These are phyloP conservation scores for Diaporthe ampelina DNA, from an alignment of 2,329 filamentous ascomycete genomes.

Conservation along the genomic window DNA sequence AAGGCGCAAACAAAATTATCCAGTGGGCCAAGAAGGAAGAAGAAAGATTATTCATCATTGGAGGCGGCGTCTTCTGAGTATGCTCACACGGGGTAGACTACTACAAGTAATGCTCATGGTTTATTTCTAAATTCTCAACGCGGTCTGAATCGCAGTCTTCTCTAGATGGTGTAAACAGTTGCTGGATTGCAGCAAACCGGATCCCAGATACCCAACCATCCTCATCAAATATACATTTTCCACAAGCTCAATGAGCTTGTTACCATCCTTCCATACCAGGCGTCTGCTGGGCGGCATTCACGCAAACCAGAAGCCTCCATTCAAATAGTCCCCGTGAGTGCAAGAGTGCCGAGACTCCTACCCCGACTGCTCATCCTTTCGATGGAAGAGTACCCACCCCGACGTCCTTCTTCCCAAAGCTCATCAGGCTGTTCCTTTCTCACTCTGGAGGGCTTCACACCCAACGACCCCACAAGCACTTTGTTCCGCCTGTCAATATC, in stretches of 20 bases:
- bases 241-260: not conserved
- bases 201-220: not conserved
- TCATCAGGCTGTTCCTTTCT: not conserved
- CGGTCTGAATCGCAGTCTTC: not conserved
- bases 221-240: not conserved
- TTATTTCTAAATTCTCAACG: not conserved
- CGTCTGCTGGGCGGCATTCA: not conserved
- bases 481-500: not conserved
- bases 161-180: not conserved
- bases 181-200: slow-evolving; percentile 2
- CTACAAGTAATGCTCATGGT: not conserved
- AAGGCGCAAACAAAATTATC: slow-evolving; percentile 89
- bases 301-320: too few species aligned
- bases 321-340: not conserved
- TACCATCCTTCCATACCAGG: not conserved
- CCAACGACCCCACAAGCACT: too few species aligned
- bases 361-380: not conserved
- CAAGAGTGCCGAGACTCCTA: slow-evolving; percentile 1
- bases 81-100: not conserved
- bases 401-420: too few species aligned
- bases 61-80: slow-evolving; percentile 86
- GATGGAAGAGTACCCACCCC: not conserved
- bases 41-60: slow-evolving; percentile 95
- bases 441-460: not conserved
- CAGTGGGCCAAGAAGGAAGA: slow-evolving; percentile 95